A percentile compares a stretch with the other conserved stretches of the same genome.
These are phyloP conservation scores for Leccinum arenicola DNA, from an alignment of 768 basidiomycete genomes.

Conservation along the genomic window DNA sequence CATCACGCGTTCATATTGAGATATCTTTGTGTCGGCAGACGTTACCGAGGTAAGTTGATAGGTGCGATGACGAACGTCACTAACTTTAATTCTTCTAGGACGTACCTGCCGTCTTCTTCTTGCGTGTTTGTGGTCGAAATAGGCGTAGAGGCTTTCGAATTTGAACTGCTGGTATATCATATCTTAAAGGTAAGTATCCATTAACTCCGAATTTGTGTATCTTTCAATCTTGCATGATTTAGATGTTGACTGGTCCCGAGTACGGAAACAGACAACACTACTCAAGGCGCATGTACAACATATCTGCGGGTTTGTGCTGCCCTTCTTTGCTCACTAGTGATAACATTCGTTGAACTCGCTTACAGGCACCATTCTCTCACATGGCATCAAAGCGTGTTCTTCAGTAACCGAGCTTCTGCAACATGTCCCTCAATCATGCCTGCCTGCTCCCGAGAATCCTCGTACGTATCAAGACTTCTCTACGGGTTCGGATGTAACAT, in stretches of 20 bases:
- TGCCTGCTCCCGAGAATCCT: conserved; percentile 50
- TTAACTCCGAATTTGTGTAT: neutral
- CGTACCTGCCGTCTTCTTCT: conserved; percentile 51
- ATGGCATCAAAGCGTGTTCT: conserved; percentile 55
- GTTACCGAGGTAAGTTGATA: conserved; percentile 40
- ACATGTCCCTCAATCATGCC: conserved; percentile 47
- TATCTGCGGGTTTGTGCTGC: conserved; percentile 45
- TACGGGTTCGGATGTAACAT: conserved; percentile 8
- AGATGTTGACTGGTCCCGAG: conserved; percentile 51
- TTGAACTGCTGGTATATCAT: conserved; percentile 74
- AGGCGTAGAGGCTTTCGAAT: conserved; percentile 75
- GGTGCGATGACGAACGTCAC: neutral
- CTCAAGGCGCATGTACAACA: conserved; percentile 72
- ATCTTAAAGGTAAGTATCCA: conserved; percentile 59
- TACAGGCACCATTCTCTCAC: conserved; percentile 51
- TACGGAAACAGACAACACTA: conserved; percentile 62
- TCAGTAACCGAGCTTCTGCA: conserved; percentile 60
- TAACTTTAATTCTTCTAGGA: conserved; percentile 28
- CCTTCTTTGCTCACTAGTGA: neutral
- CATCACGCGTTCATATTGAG: conserved; percentile 63
- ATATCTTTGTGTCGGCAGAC: conserved; percentile 60
- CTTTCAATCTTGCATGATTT: conserved; percentile 1
- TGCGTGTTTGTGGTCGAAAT: conserved; percentile 58
- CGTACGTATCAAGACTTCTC: conserved; percentile 37
- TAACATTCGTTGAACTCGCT: neutral